Evolutionary conservation across 768 basidiomycete species (phyloP), one percentile per base, ranked within the genome.

Genomic region (Mycena epipterygia): DNA sequence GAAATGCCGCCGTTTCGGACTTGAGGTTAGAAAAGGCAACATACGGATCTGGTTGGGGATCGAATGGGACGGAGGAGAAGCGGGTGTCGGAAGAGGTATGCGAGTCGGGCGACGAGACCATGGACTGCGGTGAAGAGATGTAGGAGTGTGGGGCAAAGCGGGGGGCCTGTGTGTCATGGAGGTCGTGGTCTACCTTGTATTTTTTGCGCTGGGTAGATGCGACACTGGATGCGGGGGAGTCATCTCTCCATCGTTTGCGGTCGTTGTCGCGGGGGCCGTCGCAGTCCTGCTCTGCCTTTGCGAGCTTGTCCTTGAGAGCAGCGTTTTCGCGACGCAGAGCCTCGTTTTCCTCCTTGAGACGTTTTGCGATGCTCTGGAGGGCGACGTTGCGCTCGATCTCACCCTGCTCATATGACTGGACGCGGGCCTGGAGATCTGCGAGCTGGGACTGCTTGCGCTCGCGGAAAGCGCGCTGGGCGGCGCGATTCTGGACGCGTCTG

Each of bases 391-490:
- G 90, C 78, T 96, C 93, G 30, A 95, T 90, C 78, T 96, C 95
- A n/a, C 95, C 95, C 77, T 94, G 93, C 78, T 96, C 95, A 75
- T 95, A 96, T 23, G 89, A 89, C 71, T 93, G 91, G 58, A 96
- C 85, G 53, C 94, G 93, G 57, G 94, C 92, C 81, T 96, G 95
- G 39, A 96, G 87, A 71, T 95, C 95, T 12, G 93, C 90, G 39
- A 96, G 91, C 76, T 95, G 95, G 5, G 92, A 90, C 78, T 96
- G 94, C 81, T 94, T 96, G 68, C 95, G 89, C 77, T 96, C 95
- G 55, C 95, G 89, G 81, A 96, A 96, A 16, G 95, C 95, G 41
- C 95, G 91, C 78, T 96, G 95, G 16, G 95, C 95, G 33, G 93
- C 93, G 77, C 95, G 89, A 74, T 95, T 95, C 80, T 95, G 94